Evolutionary conservation across 2,329 filamentous ascomycete species (phyloP), one percentile per base, ranked within the genome.

Genomic region (Aspergillus sp.): DNA sequence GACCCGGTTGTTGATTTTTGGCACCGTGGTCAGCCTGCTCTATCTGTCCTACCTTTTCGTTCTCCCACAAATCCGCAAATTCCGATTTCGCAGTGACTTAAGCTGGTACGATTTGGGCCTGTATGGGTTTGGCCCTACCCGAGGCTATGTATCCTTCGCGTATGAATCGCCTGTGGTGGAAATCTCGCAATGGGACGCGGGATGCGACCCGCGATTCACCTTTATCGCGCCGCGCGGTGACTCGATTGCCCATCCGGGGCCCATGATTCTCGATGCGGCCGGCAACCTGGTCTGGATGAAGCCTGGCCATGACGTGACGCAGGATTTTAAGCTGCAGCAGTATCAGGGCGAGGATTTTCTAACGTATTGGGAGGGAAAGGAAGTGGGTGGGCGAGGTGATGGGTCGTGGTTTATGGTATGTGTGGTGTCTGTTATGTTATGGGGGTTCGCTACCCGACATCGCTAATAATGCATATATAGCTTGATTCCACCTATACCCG

Each of bases 201-300:
- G 57, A 54, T 64, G 62, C 45, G 60, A 65, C 43, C 42, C 49
- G 33, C 52, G 60, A 34, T 63, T 57, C 36, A 64, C 58, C 0
- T 62, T 65, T 36, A 39, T 65, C 5, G 60, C 62, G 9, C 62
- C 62, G 2, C 57, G 60, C 4, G 62, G 62, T 1, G 62, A 64
- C 46, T 62, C 61, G 2, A 50, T 64, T 7, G 48, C 52, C 12
- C 44, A 60, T 27, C 54, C 57, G 2, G 61, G 56, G 1, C 55
- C 60, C 0, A 55, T 58, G 52, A 59, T 64, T 7, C 50, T 64
- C 19, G 59, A 64, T 42, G 50, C 55, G 5, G 33, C 51, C 1
- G 61, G 61, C 1, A 46, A 59, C 12, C 42, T 64, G 7, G 56
- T 62, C 6, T 64, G 60, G 61, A 53, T 56, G 49, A 55, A 54